These are phyloP conservation scores for Trichophaea hybrida DNA, from an alignment of 2,329 filamentous ascomycete species.

Conservation along the genomic window DNA sequence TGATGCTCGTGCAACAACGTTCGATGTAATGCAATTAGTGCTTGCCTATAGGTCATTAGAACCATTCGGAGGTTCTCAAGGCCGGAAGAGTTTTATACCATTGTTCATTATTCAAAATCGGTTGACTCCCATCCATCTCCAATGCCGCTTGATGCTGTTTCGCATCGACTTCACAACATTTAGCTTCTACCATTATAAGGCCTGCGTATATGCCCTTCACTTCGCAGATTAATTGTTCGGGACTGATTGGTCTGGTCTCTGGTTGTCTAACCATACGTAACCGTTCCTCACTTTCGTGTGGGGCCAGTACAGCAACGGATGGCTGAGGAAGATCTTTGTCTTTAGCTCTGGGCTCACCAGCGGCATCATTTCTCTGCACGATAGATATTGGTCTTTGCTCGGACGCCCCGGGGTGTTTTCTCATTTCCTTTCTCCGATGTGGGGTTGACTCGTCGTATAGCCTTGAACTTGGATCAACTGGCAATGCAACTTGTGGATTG, in stretches of 20 bases:
- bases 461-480: background rate
- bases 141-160: slow-evolving; percentile 40
- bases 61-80: background rate
- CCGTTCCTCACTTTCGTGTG: slow-evolving; percentile 19
- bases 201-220: slow-evolving; percentile 74
- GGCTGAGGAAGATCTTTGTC: background rate
- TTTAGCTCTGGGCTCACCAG: background rate
- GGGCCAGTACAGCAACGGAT: background rate
- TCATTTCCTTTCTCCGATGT: background rate
- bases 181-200: slow-evolving; percentile 70
- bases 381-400: background rate
- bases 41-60: slow-evolving; percentile 45
- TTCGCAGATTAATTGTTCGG: slow-evolving; percentile 65
- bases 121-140: slow-evolving; percentile 19
- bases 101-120: slow-evolving; percentile 33
- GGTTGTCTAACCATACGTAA: slow-evolving; percentile 41
- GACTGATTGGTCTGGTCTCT: slow-evolving; percentile 54
- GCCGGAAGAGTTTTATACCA: slow-evolving; percentile 1
- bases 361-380: background rate
- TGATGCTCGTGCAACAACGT: slow-evolving; percentile 71
- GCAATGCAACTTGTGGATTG: background rate
- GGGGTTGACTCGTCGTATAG: too few species aligned
- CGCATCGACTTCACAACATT: slow-evolving; percentile 71
- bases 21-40: slow-evolving; percentile 65
- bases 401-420: background rate